Evolutionary conservation across 2,329 filamentous ascomycete genomes (phyloP).

Genomic region (Ophiostoma triangulosporum): DNA sequence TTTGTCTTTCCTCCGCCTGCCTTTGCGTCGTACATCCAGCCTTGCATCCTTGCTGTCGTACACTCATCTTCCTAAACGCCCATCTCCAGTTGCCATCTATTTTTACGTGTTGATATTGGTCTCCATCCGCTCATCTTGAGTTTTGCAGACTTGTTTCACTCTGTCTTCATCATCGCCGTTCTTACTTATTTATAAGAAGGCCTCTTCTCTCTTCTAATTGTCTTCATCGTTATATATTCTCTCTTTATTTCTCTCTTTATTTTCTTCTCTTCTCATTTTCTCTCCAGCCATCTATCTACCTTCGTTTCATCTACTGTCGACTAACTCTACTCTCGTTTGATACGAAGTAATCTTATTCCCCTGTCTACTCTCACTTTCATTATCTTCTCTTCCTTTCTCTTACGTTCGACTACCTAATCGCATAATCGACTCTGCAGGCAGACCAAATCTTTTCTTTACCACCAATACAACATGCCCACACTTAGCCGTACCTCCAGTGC

Average conservation of each 20-base stretch:
- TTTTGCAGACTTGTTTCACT: slow-evolving; percentile 16
- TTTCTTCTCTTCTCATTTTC: slow-evolving; percentile 9
- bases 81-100: background rate
- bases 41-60: background rate
- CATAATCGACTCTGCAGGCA: background rate
- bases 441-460: slow-evolving; percentile 12
- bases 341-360: too few relatives aligned
- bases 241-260: background rate
- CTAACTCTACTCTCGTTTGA: background rate
- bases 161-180: slow-evolving; percentile 17
- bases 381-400: background rate
- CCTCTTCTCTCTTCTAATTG: background rate
- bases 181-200: background rate
- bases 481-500: slow-evolving; percentile 18
- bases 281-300: slow-evolving; percentile 8
- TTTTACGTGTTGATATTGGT: background rate
- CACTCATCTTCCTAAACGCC: background rate
- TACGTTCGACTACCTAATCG: background rate
- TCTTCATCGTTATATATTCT: background rate
- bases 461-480: slow-evolving; percentile 18
- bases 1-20: background rate
- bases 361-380: background rate
- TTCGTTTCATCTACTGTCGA: background rate
- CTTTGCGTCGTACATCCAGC: background rate
- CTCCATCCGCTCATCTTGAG: background rate